Conservation (phyloP, 2,329 filamentous ascomycete genomes). For the Trichoderma simmonsii region DNA sequence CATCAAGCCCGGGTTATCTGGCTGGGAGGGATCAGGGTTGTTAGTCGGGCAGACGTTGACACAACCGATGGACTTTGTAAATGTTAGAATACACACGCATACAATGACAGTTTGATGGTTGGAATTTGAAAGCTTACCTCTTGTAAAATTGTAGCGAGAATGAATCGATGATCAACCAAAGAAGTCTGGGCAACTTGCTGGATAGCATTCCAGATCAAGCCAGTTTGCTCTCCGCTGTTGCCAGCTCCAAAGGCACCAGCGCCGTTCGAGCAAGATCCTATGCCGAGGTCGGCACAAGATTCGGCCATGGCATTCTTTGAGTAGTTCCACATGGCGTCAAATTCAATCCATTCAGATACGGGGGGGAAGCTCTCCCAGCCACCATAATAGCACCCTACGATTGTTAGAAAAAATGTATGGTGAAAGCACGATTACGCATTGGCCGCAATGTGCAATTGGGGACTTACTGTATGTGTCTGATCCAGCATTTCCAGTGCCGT, state of each 20-base stretch:
- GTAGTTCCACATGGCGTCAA: slow-evolving; percentile 12
- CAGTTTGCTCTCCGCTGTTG: slow-evolving; percentile 4
- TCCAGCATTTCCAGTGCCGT: slow-evolving; percentile 1
- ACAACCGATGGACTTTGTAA: slow-evolving; percentile 40
- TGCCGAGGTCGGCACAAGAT: neutral
- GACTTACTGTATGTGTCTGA: neutral
- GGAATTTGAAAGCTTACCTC: neutral
- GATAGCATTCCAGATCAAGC: slow-evolving; percentile 4
- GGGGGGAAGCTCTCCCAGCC: slow-evolving; percentile 1
- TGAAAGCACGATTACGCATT: neutral
- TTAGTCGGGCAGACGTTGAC: slow-evolving; percentile 40
- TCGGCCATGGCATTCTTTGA: slow-evolving; percentile 3
- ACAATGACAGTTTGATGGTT: neutral
- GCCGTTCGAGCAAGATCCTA: neutral
- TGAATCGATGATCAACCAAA: slow-evolving; percentile 6
- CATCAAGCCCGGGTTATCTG: slow-evolving; percentile 41
- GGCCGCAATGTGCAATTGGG: neutral
- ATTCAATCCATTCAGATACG: neutral
- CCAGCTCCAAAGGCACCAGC: slow-evolving; percentile 2
- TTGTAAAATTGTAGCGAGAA: slow-evolving; percentile 11
- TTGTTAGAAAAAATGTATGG: neutral
- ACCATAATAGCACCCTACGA: neutral
- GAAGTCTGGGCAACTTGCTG: slow-evolving; percentile 8
- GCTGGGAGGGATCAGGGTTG: slow-evolving; percentile 28
- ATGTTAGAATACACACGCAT: neutral